A percentile compares a stretch with the other conserved stretches of the same genome.
phyloP scores from a whole-genome alignment of 805 yeast species.

The Debaryomyces castellii region DNA sequence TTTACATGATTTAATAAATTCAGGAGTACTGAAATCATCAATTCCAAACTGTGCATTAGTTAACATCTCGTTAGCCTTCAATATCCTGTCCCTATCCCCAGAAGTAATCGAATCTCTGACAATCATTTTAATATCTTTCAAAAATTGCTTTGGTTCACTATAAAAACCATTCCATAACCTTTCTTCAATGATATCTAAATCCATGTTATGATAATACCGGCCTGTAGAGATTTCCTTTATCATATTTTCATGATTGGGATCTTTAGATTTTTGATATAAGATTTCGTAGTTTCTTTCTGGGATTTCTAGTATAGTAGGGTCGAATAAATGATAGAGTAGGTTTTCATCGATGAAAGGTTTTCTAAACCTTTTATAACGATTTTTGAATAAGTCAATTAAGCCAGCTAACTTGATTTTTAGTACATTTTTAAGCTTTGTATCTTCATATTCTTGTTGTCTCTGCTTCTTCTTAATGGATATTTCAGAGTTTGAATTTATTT shows the following conservation, averaged over 20 bases:
- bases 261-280: constrained; percentile 46
- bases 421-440: constrained; percentile 80
- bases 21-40: constrained; percentile 80
- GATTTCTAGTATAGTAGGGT: constrained; percentile 45
- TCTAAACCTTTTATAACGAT: constrained; percentile 82
- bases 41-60: constrained; percentile 95
- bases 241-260: constrained; percentile 56
- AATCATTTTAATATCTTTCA: constrained; percentile 82
- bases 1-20: constrained; percentile 73
- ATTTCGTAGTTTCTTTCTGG: constrained; percentile 38
- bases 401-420: constrained; percentile 84
- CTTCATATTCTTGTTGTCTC: constrained; percentile 58
- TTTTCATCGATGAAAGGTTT: constrained; percentile 88
- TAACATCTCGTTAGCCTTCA: constrained; percentile 88
- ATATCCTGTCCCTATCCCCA: constrained; percentile 80
- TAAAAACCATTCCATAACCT: constrained; percentile 96
- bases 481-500: constrained; percentile 26
- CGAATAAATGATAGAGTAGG: constrained; percentile 73
- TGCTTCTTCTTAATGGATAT: constrained; percentile 41
- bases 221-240: constrained; percentile 80
- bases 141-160: constrained; percentile 86
- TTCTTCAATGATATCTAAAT: constrained; percentile 89
- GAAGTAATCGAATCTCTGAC: constrained; percentile 69
- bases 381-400: constrained; percentile 85
- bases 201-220: constrained; percentile 78